phyloP scores from a whole-genome alignment of 768 basidiomycete species.

The Cytidiella melzeri region DNA sequence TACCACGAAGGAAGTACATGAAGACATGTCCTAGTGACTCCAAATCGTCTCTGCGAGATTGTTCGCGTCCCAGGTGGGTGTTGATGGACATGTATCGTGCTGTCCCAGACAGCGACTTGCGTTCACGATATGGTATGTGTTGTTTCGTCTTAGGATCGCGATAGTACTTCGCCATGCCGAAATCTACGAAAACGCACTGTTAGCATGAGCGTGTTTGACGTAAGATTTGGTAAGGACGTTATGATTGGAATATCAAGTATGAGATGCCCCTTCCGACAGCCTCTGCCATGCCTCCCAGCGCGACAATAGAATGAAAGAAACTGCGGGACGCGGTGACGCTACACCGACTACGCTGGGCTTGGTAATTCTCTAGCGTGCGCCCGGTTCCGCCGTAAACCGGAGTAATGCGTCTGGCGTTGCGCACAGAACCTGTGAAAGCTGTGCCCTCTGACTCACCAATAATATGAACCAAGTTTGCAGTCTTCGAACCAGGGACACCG shows the following conservation, averaged over 20 bases:
- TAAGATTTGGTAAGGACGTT: no score
- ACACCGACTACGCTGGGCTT: no score
- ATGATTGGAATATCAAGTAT: no score
- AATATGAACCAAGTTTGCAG: conserved; percentile 80
- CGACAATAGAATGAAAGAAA: no score
- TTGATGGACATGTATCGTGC: conserved; percentile 99
- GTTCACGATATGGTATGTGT: conserved; percentile 98
- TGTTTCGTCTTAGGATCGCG: conserved; percentile 96
- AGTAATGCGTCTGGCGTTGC: no score
- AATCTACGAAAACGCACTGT: conserved; percentile 49
- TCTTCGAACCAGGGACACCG: conserved; percentile 88
- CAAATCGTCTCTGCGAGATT: conserved; percentile 90
- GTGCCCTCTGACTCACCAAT: conserved; percentile 54
- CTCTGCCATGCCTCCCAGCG: no score
- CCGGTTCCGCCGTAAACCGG: no score
- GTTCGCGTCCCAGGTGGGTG: conserved; percentile 93
- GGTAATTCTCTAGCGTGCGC: no score
- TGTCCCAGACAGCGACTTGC: conserved; percentile 93
- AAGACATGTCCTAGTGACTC: conserved; percentile 98
- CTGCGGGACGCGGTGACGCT: no score
- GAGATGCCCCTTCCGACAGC: no score
- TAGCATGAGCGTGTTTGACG: conserved; percentile 1
- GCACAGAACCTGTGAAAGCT: background rate
- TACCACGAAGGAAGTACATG: conserved; percentile 97
- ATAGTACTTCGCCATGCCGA: conserved; percentile 99